These are phyloP conservation scores for Kwoniella dendrophila DNA, from an alignment of 768 basidiomycete genomes.

Conservation along the genomic window DNA sequence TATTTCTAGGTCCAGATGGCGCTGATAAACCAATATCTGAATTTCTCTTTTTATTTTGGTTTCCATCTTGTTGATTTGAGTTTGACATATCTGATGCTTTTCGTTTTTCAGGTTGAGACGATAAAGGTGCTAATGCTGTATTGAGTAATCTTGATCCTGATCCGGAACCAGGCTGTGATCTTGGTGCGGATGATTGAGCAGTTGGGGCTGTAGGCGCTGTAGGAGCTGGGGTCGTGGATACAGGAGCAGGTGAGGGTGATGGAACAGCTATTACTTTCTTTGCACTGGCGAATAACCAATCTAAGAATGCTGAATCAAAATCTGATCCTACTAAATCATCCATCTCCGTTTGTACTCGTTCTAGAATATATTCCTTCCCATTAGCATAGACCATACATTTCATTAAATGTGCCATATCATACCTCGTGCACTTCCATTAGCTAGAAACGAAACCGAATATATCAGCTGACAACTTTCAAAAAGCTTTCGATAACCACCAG, in stretches of 20 bases:
- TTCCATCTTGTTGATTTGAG: constrained; percentile 23
- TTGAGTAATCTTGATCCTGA: constrained; percentile 33
- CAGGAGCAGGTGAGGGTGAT: constrained; percentile 15
- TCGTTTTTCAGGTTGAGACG: constrained; percentile 43
- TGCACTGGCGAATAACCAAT: constrained; percentile 49
- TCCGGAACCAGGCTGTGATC: neutral
- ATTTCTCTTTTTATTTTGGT: constrained; percentile 39
- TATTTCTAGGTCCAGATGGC: constrained; percentile 83
- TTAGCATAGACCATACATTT: neutral
- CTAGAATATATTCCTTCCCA: constrained; percentile 19
- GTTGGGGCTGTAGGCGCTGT: constrained; percentile 10
- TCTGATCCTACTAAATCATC: constrained; percentile 41
- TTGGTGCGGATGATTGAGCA: constrained; percentile 13
- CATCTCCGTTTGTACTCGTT: constrained; percentile 50
- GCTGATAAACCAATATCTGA: constrained; percentile 30
- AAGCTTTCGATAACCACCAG: constrained; percentile 3
- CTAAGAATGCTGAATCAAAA: constrained; percentile 40
- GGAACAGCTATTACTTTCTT: constrained; percentile 21
- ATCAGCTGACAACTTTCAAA: too few species aligned
- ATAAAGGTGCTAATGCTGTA: constrained; percentile 45
- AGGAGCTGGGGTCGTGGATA: neutral
- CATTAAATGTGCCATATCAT: constrained; percentile 1
- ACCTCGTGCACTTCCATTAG: constrained; percentile 48
- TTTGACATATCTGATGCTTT: constrained; percentile 37
- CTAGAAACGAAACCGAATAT: too few species aligned